Base-by-base conservation (phyloP, 116 monocot species). In the Trichopus zeylanicus region DNA sequence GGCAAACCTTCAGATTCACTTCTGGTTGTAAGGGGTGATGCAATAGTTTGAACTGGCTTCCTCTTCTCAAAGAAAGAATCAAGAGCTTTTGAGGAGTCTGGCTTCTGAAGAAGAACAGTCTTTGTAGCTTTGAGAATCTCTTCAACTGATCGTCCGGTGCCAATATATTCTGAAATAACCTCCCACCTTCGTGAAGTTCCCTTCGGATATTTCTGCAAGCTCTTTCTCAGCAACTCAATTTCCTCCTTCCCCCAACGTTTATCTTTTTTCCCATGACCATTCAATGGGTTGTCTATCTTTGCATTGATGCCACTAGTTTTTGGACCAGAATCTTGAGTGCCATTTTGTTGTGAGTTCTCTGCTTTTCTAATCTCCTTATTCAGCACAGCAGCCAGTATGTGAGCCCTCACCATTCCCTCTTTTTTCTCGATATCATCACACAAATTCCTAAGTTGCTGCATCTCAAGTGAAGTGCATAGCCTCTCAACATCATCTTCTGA, bases 41-140 rank as follows among this genome's bases (percentile, higher is more conserved):
- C 16, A 56, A 97, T 91, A 11, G 81, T 15, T 22, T 26, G 74
- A 7, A 71, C 76, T 26, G 91, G 87, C 67, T 97, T 97, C 52
- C 95, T 81, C 58, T 84, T 90, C 72, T 97, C 95, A 26, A 97
- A 84, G 28, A 97, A 97, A 20, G 91, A 90, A 55, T 87, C 95
- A 20, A 97, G 90, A 46, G 95, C 91, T 57, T 91, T 90, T 3
- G 78, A n/a, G 3, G 90, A 76, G 63, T 90, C 87, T 16, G 95
- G 95, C 61, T 90, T 97, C 76, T 84, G 83, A 27, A 97, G 79
- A 28, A 97, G 91, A 35, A 97, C 87, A 1, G 91, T 97, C 67
- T 97, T 97, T 5, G 91, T 90, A 22, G 95, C 95, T 53, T 87
- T 97, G 5, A 90, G 87, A 60, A 97, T 90, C 72, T 90, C 95